Evolutionary conservation across 176 grass and related monocot genomes (phyloP).

Genomic region (Panicum miliaceum): DNA sequence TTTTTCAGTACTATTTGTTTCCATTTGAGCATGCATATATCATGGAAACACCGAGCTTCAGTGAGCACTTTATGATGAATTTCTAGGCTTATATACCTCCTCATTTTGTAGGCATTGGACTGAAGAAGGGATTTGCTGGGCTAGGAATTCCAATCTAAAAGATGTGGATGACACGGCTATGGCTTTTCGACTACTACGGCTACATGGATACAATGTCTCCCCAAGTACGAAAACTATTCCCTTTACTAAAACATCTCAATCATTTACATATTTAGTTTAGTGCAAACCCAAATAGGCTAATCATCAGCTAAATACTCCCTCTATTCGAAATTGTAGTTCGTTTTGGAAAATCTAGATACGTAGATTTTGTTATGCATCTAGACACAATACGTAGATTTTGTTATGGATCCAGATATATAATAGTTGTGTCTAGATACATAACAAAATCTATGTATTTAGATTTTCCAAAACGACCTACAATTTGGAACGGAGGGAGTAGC

Average conservation of each 20-base stretch:
- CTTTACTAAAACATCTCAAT: not conserved
- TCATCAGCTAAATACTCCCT: not conserved
- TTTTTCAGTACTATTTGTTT: not conserved
- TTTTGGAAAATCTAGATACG: too few relatives aligned
- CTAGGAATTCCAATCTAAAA: slow-evolving; percentile 64
- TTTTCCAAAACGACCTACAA: too few relatives aligned
- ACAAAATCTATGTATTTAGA: too few relatives aligned
- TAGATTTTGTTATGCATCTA: too few relatives aligned
- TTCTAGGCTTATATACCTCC: not conserved
- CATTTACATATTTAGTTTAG: not conserved
- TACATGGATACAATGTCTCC: slow-evolving; percentile 83
- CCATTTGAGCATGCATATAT: not conserved
- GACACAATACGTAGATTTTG: too few relatives aligned
- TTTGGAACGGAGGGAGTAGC: too few relatives aligned
- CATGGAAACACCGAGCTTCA: not conserved
- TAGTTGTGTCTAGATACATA: too few relatives aligned
- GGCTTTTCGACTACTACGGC: slow-evolving; percentile 80
- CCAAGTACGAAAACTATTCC: slow-evolving; percentile 41
- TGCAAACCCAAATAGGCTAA: not conserved
- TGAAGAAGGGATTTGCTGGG: slow-evolving; percentile 91
- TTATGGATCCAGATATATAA: too few relatives aligned
- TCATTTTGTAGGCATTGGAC: slow-evolving; percentile 65
- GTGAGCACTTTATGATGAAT: not conserved
- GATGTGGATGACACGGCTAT: slow-evolving; percentile 91
- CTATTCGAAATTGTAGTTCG: too few relatives aligned